Evolutionary conservation across 176 grass and related monocot species (phyloP).

Genomic region (Oryza longistaminata): DNA sequence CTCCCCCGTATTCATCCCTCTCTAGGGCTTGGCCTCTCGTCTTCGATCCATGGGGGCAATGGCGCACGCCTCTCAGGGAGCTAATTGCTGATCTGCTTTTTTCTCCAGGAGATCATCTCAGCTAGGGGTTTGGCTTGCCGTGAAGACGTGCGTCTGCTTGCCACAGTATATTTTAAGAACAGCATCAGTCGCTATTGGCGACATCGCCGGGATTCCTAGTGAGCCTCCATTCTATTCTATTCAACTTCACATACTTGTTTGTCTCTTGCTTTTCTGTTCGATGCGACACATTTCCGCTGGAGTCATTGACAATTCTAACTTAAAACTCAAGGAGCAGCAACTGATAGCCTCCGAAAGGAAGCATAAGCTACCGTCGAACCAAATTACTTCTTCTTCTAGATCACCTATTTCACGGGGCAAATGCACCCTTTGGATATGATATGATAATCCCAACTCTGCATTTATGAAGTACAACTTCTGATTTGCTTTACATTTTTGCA

Average conservation of each 20-base stretch:
- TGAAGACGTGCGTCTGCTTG: constrained; percentile 85
- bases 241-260: not conserved
- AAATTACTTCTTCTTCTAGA: not conserved
- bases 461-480: not conserved
- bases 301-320: not conserved
- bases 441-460: constrained; percentile 6
- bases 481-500: not conserved
- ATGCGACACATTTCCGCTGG: not conserved
- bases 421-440: not conserved
- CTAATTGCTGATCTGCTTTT: constrained; percentile 31
- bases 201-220: constrained; percentile 74
- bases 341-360: not conserved
- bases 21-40: constrained; percentile 34
- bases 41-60: not conserved
- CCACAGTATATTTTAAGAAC: constrained; percentile 98
- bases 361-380: not conserved
- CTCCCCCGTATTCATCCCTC: constrained; percentile 3
- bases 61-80: not conserved
- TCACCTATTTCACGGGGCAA: not conserved
- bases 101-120: constrained; percentile 82
- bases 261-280: not conserved
- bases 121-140: constrained; percentile 71
- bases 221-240: constrained; percentile 13
- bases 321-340: not conserved
- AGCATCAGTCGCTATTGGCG: constrained; percentile 97